Base-by-base conservation (phyloP, 306 rosid genomes). In the Fagus sylvatica region DNA sequence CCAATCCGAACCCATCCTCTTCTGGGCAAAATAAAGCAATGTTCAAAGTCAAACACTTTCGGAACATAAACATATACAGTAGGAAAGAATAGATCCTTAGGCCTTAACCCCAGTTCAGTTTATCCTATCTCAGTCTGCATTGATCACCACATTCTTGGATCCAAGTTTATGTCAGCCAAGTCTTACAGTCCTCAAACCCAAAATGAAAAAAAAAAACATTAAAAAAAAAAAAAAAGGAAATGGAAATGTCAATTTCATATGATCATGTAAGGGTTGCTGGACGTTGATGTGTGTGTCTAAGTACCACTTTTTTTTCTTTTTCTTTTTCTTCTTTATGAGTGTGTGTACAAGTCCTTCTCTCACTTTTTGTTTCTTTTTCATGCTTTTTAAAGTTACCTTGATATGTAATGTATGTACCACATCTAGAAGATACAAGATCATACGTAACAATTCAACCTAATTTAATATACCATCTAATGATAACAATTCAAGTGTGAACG, bases 401-500 rank as follows among this genome's bases (percentile, higher is more conserved):
- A n/a, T 28, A n/a, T 4, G 36, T 10, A 28, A 57, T 22, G 7
- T 22, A 7, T 46, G 51, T 46, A 46, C 51, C 15, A 57, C 16
- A 57, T 57, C 15, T 28, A 28, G 6, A 55, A 55, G 61, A 28
- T 55, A n/a, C 9, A 1, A 55, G n/a, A 56, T 22, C 51, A 46
- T 10, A 46, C 51, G 51, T 10, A 46, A 10, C 51, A 46, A 8
- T 46, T 46, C 51, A 54, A 72, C 19, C 7, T 73, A 53, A 17
- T 73, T 43, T 36, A 33, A 74, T 32, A 73, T 13, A 53, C 61
- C 79, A 68, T 53, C 48, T 53, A 83, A 79, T 79, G 86, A 79
- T 55, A 57, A 79, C 77, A 42, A 74, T 70, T 59, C 54, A 33
- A 51, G 78, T 60, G 78, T 56, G 34, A 53, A 72, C 61, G 83